phyloP scores from a whole-genome alignment of 192 early-diverging fungal genomes.

The Coemansia aciculifera region DNA sequence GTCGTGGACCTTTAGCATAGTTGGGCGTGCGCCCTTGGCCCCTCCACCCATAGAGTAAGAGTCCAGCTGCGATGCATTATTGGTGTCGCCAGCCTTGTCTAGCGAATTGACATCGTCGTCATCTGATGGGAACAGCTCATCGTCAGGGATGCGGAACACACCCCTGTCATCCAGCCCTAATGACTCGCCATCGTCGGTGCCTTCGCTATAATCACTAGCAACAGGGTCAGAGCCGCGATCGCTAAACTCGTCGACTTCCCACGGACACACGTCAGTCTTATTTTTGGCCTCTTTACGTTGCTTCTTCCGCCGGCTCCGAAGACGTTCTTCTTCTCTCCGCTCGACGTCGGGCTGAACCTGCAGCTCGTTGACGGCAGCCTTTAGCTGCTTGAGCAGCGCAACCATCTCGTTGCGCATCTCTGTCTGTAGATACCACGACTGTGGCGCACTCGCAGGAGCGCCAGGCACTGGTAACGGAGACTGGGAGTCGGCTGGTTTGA shows the following conservation, averaged over 20 bases:
- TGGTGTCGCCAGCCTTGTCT: background rate
- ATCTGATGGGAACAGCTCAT: constrained; percentile 47
- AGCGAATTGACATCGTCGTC: constrained; percentile 15
- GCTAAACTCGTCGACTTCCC: constrained; percentile 55
- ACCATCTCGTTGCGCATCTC: constrained; percentile 53
- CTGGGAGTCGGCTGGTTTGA: constrained; percentile 1
- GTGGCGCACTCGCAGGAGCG: constrained; percentile 9
- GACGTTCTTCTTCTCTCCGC: constrained; percentile 46
- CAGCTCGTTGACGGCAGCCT: constrained; percentile 38
- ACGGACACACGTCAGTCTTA: constrained; percentile 52
- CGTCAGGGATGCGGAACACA: constrained; percentile 37
- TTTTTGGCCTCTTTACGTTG: constrained; percentile 40
- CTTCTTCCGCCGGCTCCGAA: constrained; percentile 36
- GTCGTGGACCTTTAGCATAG: constrained; percentile 25
- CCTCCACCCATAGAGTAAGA: constrained; percentile 28
- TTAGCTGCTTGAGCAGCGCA: constrained; percentile 52
- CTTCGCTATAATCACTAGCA: constrained; percentile 16
- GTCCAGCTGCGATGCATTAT: constrained; percentile 13
- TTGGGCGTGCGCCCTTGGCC: constrained; percentile 11
- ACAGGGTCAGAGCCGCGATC: constrained; percentile 20
- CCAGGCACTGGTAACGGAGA: background rate
- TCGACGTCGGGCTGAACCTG: constrained; percentile 51
- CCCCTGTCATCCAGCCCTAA: constrained; percentile 1
- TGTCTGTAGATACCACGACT: constrained; percentile 53
- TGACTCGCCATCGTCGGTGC: constrained; percentile 4